Evolutionary conservation across 371 early-diverging fungal species (phyloP), one percentile per base, ranked within the genome.

Genomic region (Apophysomyces elegans): DNA sequence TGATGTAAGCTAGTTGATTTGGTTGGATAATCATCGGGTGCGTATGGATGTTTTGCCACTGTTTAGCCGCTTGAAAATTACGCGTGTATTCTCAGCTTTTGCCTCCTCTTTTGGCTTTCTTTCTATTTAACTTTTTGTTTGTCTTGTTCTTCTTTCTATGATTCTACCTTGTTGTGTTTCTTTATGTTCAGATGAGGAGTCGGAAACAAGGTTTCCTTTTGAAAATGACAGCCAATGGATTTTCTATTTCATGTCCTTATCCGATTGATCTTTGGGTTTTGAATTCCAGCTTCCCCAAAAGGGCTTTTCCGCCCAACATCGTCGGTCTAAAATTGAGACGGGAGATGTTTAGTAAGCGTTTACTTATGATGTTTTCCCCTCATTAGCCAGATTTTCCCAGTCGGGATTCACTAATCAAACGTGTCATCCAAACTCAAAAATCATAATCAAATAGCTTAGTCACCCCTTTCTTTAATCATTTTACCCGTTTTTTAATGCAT

Each of bases 251-350:
- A 26, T 26, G 32, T 26, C 32, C 54, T 50, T 50, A 50, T 50
- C 54, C 54, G 54, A 50, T 50, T 50, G 54, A 50, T 50, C 54
- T 50, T 50, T 50, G 21, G n/a, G 54, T 50, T 50, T 50, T 50
- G 21, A 50, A 50, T 26, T 26, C 54, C 54, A 50, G 54, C 54
- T 50, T 26, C 54, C 54, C 54, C 54, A 50, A 50, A 26, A 26
- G 32, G 32, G 32, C n/a, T 16, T 50, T 50, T 11, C 54, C 54
- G 54, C 54, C 54, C 54, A 50, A 50, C 16, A 50, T 21, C 5
- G 9, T 21, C 47, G 9, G 47, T 47, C 7, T 47, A 47, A 47
- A n/a, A n/a, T 50, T 21, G 7, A 21, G 54, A 21, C 54, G 54
- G 54, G 54, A 50, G 21, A 50, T 50, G n/a, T 8, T 50, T 50